Percentiles rank a stretch among this genome's conserved stretches.
Evolutionary conservation across 2,329 filamentous ascomycete genomes (phyloP).

Genomic region (Aureobasidium mangrovei): DNA sequence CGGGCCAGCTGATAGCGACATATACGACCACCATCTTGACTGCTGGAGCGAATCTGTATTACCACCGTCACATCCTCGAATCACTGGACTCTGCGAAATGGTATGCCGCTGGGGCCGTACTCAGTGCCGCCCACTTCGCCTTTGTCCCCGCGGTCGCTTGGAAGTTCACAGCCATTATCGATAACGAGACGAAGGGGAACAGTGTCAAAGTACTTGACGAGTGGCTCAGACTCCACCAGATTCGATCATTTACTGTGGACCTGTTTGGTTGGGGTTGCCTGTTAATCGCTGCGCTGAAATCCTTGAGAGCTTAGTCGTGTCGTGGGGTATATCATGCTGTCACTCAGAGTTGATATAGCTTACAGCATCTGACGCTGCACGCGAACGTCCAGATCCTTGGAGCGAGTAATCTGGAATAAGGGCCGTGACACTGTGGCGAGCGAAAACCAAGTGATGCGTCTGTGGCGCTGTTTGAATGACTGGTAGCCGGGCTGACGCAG

Average conservation of each 20-base stretch:
- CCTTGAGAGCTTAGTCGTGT: background rate
- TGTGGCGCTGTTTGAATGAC: no score
- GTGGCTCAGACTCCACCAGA: background rate
- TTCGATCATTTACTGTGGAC: constrained; percentile 3
- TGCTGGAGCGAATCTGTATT: background rate
- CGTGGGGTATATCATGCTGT: no score
- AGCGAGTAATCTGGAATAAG: no score
- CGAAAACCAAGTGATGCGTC: no score
- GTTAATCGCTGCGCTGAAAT: background rate
- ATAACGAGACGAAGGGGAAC: constrained; percentile 1
- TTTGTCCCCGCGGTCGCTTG: constrained; percentile 5
- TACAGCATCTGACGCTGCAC: no score
- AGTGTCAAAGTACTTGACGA: background rate
- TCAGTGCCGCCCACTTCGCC: background rate
- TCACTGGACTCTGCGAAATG: background rate
- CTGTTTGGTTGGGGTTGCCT: background rate
- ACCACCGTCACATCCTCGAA: background rate
- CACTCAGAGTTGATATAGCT: no score
- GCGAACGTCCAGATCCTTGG: no score
- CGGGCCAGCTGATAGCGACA: background rate
- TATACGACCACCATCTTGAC: background rate
- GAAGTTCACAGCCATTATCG: background rate
- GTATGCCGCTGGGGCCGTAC: background rate
- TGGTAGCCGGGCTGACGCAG: no score
- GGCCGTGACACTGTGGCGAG: no score